Base-by-base conservation (phyloP, 2,329 filamentous ascomycete genomes). In the Alternaria arbusti region DNA sequence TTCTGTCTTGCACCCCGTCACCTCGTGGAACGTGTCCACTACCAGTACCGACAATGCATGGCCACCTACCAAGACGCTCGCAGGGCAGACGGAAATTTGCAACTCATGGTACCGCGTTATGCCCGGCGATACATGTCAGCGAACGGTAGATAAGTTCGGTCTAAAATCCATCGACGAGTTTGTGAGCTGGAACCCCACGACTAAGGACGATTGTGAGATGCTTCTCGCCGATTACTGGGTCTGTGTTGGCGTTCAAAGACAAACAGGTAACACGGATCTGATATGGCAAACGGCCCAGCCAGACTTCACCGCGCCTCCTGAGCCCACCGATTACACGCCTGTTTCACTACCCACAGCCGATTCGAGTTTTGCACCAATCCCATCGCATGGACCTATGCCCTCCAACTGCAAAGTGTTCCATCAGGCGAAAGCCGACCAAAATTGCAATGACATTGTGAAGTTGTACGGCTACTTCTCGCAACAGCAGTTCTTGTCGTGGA, bases 61-160 rank as follows among this genome's bases (percentile, higher is more conserved):
- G 52, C 52, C 52, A n/a, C 36, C 52, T 22, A 55, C 52, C 6
- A 55, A 55, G 52, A 55, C 52, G 52, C 52, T 55, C 23, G 25
- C 10, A 2, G 52, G 52, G 15, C 52, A 55, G 40, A 46, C 12
- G 3, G 12, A 23, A 2, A 55, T 55, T 5, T 45, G 52, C 52
- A 55, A 55, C 13, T 6, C 52, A 6, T 55, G 52, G 52, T 25
- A 32, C 9, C 52, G 36, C 23, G 52, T 55, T 5, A 17, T 46
- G 10, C 52, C 52, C 23, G 36, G 52, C 40, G 36, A 55, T 13
- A 55, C 52, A 45, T 55, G 52, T 22, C 13, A 55, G 52, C 36
- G 15, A 55, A 26, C 15, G 40, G 6, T 32, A 3, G 28, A 10
- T 1, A 26, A 20, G 23, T 55, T 46, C n/a, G 40, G 36, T 6